phyloP scores from a whole-genome alignment of 768 basidiomycete genomes.

The Strobilomyces echinocephalus region DNA sequence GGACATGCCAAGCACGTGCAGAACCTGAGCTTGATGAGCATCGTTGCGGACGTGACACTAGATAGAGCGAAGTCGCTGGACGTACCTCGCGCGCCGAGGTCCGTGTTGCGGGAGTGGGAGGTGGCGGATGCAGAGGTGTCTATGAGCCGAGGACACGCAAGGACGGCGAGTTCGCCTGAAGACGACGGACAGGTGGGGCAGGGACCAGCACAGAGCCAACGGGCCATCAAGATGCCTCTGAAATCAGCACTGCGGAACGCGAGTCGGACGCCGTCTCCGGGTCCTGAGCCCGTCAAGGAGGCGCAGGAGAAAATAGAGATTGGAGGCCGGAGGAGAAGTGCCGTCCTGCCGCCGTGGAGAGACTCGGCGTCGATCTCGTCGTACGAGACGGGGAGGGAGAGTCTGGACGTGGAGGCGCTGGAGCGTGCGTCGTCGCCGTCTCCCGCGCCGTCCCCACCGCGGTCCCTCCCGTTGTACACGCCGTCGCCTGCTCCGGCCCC shows the following conservation, averaged over 20 bases:
- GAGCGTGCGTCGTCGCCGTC: background rate
- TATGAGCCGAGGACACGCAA: background rate
- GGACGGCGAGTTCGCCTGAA: background rate
- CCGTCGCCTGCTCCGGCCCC: background rate
- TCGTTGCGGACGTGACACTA: slow-evolving; percentile 52
- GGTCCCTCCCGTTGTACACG: background rate
- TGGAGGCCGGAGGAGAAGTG: background rate
- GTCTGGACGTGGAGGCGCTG: slow-evolving; percentile 30
- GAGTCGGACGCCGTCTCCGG: slow-evolving; percentile 48
- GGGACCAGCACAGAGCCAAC: background rate
- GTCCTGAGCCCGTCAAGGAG: background rate
- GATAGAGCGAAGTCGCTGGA: slow-evolving; percentile 21
- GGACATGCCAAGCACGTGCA: background rate
- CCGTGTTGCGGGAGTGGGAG: background rate
- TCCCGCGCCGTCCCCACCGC: background rate
- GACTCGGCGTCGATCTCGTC: slow-evolving; percentile 43
- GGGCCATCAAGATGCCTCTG: slow-evolving; percentile 46
- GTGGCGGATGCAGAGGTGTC: background rate
- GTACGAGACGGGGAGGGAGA: slow-evolving; percentile 64
- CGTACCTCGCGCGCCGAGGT: slow-evolving; percentile 18
- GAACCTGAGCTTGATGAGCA: slow-evolving; percentile 54
- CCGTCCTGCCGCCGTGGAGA: background rate
- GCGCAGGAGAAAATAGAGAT: background rate
- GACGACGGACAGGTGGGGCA: background rate
- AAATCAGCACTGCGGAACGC: slow-evolving; percentile 58